These are phyloP conservation scores for Royoungia palumana DNA, from an alignment of 768 basidiomycete genomes.

Conservation along the genomic window DNA sequence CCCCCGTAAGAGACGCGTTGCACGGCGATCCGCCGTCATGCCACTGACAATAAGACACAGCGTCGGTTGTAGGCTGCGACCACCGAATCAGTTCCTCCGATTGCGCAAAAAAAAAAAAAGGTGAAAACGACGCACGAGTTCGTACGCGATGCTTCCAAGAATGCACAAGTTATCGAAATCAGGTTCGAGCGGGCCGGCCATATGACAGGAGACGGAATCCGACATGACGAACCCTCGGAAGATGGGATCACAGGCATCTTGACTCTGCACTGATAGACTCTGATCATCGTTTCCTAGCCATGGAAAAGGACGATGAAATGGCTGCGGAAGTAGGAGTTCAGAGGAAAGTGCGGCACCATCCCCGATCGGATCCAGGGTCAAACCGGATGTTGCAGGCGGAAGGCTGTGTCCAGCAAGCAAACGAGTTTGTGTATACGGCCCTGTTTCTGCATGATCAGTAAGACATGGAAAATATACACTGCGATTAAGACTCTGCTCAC, in stretches of 20 bases:
- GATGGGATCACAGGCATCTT: background rate
- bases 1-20: background rate
- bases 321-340: background rate
- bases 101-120: too few species aligned
- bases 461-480: background rate
- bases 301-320: too few species aligned
- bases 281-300: background rate
- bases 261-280: background rate
- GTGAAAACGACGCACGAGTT: constrained; percentile 1
- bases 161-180: background rate
- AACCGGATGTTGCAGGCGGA: too few species aligned
- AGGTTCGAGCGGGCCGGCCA: background rate
- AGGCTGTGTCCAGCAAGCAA: background rate
- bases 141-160: background rate
- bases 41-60: constrained; percentile 9
- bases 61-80: background rate
- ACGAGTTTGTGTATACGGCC: background rate
- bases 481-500: constrained; percentile 3
- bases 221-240: too few species aligned
- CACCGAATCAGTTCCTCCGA: background rate
- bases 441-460: background rate
- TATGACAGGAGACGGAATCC: background rate
- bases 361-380: background rate
- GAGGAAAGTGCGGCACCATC: background rate
- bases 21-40: constrained; percentile 4